Evolutionary conservation across 352 stramenopile species (phyloP).

Genomic region (Phytophthora litchii): DNA sequence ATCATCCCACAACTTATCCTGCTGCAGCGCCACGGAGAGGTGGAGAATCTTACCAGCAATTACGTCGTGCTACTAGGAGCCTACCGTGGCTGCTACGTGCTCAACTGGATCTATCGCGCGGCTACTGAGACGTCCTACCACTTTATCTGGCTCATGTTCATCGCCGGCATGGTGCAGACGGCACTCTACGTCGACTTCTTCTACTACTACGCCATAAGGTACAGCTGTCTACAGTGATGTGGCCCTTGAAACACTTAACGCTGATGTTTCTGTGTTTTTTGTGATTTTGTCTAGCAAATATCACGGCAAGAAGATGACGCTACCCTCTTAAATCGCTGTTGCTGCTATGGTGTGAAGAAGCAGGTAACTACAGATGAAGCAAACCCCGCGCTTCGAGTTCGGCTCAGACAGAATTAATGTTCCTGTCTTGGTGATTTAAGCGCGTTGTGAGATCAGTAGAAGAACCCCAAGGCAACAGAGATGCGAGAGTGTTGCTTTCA

Average conservation of each 20-base stretch:
- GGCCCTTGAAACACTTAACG: not conserved
- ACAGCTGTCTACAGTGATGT: constrained; percentile 2
- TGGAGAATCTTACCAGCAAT: constrained; percentile 99
- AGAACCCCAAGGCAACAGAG: constrained; percentile 29
- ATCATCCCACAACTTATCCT: constrained; percentile 99
- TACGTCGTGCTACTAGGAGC: constrained; percentile 99
- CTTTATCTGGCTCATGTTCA: constrained; percentile 99
- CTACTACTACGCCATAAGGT: constrained; percentile 99
- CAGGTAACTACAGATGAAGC: constrained; percentile 21
- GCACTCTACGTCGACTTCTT: constrained; percentile 99
- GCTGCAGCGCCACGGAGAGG: constrained; percentile 97
- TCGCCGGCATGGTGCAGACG: constrained; percentile 98
- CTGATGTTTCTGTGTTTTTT: constrained; percentile 18
- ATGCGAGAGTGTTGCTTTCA: constrained; percentile 25
- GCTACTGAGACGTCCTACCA: constrained; percentile 96
- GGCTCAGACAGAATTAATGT: not conserved
- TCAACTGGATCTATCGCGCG: constrained; percentile 99
- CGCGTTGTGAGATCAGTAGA: constrained; percentile 31
- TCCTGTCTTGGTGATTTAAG: constrained; percentile 4
- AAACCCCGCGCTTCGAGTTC: constrained; percentile 8
- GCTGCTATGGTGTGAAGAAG: constrained; percentile 13
- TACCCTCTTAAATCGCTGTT: constrained; percentile 70
- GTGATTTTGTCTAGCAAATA: constrained; percentile 71
- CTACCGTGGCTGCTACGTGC: constrained; percentile 98
- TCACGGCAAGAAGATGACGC: constrained; percentile 91